Evolutionary conservation across 495 filamentous ascomycete species (phyloP), one percentile per base, ranked within the genome.

Genomic region (Cudoniella acicularis): DNA sequence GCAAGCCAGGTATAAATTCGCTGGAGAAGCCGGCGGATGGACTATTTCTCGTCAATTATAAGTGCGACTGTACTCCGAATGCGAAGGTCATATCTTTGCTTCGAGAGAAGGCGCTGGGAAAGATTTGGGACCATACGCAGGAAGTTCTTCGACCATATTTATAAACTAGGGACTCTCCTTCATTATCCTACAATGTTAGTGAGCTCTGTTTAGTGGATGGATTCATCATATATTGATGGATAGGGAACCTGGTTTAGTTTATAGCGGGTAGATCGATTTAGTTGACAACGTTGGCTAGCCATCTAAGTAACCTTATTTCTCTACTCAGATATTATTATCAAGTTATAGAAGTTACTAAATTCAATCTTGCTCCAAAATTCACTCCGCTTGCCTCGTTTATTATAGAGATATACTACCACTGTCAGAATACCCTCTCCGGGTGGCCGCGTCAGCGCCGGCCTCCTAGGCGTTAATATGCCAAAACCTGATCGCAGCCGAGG

Each of bases 101-200:
- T 18, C 10, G 52, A 24, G 52, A 55, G 30, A 24, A 55, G 22
- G 26, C 36, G 10, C 10, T 13, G n/a, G 52, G n/a, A 20, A 41
- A 43, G 36, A 20, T 41, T 41, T 55, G 52, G 52, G 36, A 21
- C 10, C 26, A 55, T 13, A 55, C 52, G 26, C 36, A 43, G 30
- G 36, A 46, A 24, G 52, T 55, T 45, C 49, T 73, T 52, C 8
- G 51, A 24, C 67, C 64, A 41, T 72, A 73, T 69, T 16, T 68
- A 26, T 68, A 63, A 53, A 57, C 30, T 1, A 60, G 16, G 21
- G 46, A 49, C 46, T 49, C 46, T 49, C 46, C 8, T 49, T 10
- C 17, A 49, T 49, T 49, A 49, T 49, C 46, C 46, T 49, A 18
- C 46, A 49, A 49, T 49, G 46, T 49, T 49, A 49, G 46, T 17